These are phyloP conservation scores for peach (Prunus persica) DNA, from an alignment of 306 rosid genomes.

Conservation along the genomic window Prunus_persica_NCBIv2 NC_034016.1:618001-618500, in stretches of 20 bases:
- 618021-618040: constrained; percentile 57
- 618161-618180: constrained; percentile 58
- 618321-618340: constrained; percentile 48
- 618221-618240: constrained; percentile 66
- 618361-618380: constrained; percentile 69
- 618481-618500: constrained; percentile 65
- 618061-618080: constrained; percentile 59
- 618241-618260: constrained; percentile 46
- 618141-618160: constrained; percentile 45
- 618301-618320: constrained; percentile 46
- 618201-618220: constrained; percentile 60
- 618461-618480: constrained; percentile 58
- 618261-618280: constrained; percentile 51
- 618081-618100: constrained; percentile 45
- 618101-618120: constrained; percentile 58
- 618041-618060: constrained; percentile 68
- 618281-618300: constrained; percentile 64
- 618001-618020: constrained; percentile 43
- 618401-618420: constrained; percentile 48
- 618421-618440: constrained; percentile 46
- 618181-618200: constrained; percentile 61
- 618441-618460: constrained; percentile 61
- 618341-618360: constrained; percentile 53
- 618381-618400: constrained; percentile 47
- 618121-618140: constrained; percentile 69